Evolutionary conservation across 768 basidiomycete species (phyloP).

Genomic region (Obba rivulosa): DNA sequence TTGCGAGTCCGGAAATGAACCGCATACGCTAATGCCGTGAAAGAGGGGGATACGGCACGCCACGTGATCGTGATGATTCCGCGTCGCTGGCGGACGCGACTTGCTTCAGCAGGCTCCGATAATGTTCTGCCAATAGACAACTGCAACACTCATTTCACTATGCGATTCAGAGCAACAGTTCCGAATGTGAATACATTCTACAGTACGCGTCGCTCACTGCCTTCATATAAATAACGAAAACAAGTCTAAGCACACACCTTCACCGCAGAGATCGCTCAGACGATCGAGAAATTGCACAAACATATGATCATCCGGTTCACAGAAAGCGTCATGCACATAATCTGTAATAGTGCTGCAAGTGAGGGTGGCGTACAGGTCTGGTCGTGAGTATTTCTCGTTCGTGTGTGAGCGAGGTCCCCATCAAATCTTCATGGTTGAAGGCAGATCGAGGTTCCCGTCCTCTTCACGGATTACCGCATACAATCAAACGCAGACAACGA

Average conservation of each 20-base stretch:
- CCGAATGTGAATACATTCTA: slow-evolving; percentile 51
- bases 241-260: not conserved
- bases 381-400: slow-evolving; percentile 46
- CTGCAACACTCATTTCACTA: slow-evolving; percentile 14
- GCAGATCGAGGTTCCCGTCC: slow-evolving; percentile 57
- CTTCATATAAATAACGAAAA: not conserved
- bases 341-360: slow-evolving; percentile 74
- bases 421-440: slow-evolving; percentile 26
- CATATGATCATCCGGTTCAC: slow-evolving; percentile 79
- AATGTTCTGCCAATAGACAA: too few species aligned
- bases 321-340: slow-evolving; percentile 69
- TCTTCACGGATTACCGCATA: slow-evolving; percentile 77
- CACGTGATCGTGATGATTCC: too few species aligned
- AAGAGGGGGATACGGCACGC: too few species aligned
- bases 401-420: slow-evolving; percentile 18
- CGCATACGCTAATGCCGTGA: too few species aligned
- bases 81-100: too few species aligned
- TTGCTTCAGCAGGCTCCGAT: too few species aligned
- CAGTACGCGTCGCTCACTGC: slow-evolving; percentile 3
- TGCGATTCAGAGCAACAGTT: slow-evolving; percentile 61
- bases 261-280: slow-evolving; percentile 67
- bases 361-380: slow-evolving; percentile 88
- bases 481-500: slow-evolving; percentile 82
- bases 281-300: slow-evolving; percentile 80
- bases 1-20: too few species aligned